A percentile compares a stretch with the other conserved stretches of the same genome.
phyloP scores from a whole-genome alignment of 169 alveolate genomes.

The Plasmodium gonderi region DNA sequence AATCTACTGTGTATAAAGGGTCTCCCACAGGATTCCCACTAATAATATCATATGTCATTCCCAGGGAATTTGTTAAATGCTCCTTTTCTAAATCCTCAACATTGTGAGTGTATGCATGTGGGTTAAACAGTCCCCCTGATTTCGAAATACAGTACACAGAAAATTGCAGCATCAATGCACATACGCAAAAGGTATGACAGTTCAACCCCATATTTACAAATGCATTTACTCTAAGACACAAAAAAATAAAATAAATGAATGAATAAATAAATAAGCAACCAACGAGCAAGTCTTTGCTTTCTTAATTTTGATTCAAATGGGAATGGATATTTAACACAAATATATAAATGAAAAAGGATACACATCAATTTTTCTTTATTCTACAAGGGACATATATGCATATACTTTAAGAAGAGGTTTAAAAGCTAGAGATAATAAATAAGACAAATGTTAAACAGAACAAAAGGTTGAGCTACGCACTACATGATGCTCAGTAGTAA shows the following conservation, averaged over 20 bases:
- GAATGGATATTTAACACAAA: neutral
- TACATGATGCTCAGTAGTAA: no score
- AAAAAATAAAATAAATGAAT: neutral
- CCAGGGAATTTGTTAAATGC: slow-evolving; percentile 80
- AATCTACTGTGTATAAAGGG: slow-evolving; percentile 84
- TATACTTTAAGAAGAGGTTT: neutral
- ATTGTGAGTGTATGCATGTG: slow-evolving; percentile 8
- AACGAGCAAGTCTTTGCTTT: neutral
- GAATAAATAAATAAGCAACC: neutral
- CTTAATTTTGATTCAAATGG: neutral
- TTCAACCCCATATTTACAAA: slow-evolving; percentile 21
- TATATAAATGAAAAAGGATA: neutral
- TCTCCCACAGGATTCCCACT: slow-evolving; percentile 90
- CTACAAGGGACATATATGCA: no score
- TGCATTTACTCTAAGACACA: neutral
- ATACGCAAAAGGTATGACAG: neutral
- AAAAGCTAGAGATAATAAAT: neutral
- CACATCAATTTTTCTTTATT: neutral
- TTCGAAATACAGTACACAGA: slow-evolving; percentile 18
- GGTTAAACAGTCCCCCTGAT: neutral
- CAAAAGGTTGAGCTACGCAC: neutral
- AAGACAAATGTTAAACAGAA: neutral
- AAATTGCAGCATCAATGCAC: neutral
- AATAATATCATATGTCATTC: slow-evolving; percentile 86
- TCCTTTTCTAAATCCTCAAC: slow-evolving; percentile 6